phyloP scores from a whole-genome alignment of 2,329 filamentous ascomycete genomes.

The Bipolaris zeicola region DNA sequence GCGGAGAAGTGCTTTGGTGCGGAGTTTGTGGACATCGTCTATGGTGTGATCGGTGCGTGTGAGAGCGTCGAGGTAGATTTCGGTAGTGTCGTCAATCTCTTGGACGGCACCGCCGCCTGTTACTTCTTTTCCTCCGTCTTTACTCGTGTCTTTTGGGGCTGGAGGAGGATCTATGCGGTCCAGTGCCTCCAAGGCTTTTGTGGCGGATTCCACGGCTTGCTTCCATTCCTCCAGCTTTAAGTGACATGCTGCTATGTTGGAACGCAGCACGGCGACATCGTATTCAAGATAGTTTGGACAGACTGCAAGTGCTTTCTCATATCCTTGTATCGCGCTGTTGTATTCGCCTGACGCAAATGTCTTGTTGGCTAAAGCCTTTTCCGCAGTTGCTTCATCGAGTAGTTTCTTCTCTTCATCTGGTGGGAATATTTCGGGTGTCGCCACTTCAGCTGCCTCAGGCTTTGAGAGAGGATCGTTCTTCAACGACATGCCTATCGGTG shows the following conservation, averaged over 20 bases:
- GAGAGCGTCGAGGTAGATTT: slow-evolving; percentile 41
- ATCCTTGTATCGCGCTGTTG: slow-evolving; percentile 78
- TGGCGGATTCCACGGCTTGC: slow-evolving; percentile 75
- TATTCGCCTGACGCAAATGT: slow-evolving; percentile 77
- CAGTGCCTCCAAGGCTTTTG: slow-evolving; percentile 73
- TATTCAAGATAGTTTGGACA: slow-evolving; percentile 87
- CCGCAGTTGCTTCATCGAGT: slow-evolving; percentile 70
- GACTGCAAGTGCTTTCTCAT: slow-evolving; percentile 77
- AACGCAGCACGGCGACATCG: slow-evolving; percentile 83
- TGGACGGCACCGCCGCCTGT: slow-evolving; percentile 61
- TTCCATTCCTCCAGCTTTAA: slow-evolving; percentile 87
- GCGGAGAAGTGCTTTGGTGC: slow-evolving; percentile 81
- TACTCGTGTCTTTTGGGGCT: slow-evolving; percentile 39
- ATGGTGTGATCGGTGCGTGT: slow-evolving; percentile 34
- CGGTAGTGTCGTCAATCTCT: slow-evolving; percentile 60
- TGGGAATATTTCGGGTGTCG: slow-evolving; percentile 36
- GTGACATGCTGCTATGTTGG: slow-evolving; percentile 89
- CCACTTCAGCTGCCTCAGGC: slow-evolving; percentile 6
- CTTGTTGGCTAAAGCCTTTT: slow-evolving; percentile 77
- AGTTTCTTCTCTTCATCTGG: slow-evolving; percentile 56
- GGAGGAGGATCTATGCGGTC: slow-evolving; percentile 63
- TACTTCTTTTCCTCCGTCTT: slow-evolving; percentile 54
- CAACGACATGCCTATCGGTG: slow-evolving; percentile 12
- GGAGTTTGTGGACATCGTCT: slow-evolving; percentile 75
- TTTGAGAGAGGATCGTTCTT: slow-evolving; percentile 8